A percentile compares a stretch with the other conserved stretches of the same genome.
phyloP scores from a whole-genome alignment of 306 rosid genomes.

The Canavalia ensiformis region DNA sequence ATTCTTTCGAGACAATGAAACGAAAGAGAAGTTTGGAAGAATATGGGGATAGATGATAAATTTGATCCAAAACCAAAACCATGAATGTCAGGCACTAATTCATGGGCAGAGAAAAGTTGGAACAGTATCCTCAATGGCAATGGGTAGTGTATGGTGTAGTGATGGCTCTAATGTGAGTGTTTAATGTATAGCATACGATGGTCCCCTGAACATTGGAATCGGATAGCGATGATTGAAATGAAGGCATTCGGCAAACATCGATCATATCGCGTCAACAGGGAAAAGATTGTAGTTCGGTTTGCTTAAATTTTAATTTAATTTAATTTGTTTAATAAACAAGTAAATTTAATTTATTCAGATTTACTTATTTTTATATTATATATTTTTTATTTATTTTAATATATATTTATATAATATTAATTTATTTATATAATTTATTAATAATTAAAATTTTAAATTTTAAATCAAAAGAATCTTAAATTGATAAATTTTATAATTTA shows the following conservation, averaged over 20 bases:
- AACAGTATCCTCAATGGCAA: neutral
- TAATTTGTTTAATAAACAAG: no score
- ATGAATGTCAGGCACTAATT: neutral
- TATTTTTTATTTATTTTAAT: no score
- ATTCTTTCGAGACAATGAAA: neutral
- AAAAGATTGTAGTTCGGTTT: no score
- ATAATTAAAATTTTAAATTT: no score
- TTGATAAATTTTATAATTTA: no score
- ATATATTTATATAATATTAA: no score
- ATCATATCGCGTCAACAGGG: no score
- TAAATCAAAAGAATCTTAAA: no score
- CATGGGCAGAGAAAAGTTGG: neutral
- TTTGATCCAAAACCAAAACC: neutral
- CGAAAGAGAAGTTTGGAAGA: conserved; percentile 6
- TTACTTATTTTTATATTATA: no score
- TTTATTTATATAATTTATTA: no score
- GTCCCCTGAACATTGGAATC: conserved; percentile 1
- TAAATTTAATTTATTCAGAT: no score
- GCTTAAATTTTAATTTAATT: no score
- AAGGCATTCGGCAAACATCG: neutral
- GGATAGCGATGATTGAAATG: neutral
- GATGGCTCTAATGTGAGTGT: conserved; percentile 8
- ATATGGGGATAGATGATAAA: neutral
- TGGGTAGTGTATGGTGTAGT: conserved; percentile 19
- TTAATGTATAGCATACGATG: neutral